A percentile compares a stretch with the other conserved stretches of the same genome.
Evolutionary conservation across 2,329 filamentous ascomycete species (phyloP).

Genomic region (Verticillium isaacii): DNA sequence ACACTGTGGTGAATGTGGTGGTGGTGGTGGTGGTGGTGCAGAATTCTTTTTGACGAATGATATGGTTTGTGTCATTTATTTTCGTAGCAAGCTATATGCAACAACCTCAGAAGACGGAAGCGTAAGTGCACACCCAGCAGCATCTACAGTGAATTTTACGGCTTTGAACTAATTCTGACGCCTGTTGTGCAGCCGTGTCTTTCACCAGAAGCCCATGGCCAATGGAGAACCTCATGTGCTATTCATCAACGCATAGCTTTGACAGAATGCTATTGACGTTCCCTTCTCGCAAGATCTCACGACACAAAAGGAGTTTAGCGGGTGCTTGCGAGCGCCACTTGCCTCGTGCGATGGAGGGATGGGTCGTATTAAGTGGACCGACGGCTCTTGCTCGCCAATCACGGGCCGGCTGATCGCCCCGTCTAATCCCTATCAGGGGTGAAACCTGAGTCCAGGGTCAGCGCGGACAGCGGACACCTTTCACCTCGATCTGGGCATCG

Average conservation of each 20-base stretch:
- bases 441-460: neutral
- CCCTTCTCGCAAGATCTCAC: neutral
- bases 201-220: too few relatives aligned
- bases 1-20: neutral
- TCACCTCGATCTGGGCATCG: neutral
- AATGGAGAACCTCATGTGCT: neutral
- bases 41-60: too few relatives aligned
- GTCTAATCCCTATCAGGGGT: neutral
- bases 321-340: neutral
- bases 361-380: neutral
- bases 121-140: too few relatives aligned
- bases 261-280: neutral
- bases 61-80: too few relatives aligned
- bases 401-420: neutral
- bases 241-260: neutral
- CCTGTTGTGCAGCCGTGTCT: too few relatives aligned
- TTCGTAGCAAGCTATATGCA: too few relatives aligned
- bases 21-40: neutral
- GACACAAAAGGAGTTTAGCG: neutral
- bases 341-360: neutral
- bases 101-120: too few relatives aligned
- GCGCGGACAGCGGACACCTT: slow-evolving; percentile 1
- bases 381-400: neutral
- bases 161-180: too few relatives aligned
- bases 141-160: too few relatives aligned